phyloP scores from a whole-genome alignment of 768 basidiomycete genomes.

The Hemileccinum rubropunctum region DNA sequence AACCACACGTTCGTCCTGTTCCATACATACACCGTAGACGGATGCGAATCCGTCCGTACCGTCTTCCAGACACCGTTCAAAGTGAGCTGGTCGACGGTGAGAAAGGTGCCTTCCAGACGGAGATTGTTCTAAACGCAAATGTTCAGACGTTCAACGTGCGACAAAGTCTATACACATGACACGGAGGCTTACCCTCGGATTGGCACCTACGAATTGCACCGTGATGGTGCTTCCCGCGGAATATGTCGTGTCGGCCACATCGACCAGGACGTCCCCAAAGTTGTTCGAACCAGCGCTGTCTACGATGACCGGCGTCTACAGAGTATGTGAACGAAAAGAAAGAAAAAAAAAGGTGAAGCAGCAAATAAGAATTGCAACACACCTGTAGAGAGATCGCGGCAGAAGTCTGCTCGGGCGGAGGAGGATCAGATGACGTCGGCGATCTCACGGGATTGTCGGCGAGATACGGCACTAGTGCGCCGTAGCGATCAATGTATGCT shows the following conservation, averaged over 20 bases:
- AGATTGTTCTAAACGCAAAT: constrained; percentile 91
- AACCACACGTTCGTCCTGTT: constrained; percentile 51
- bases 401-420: constrained; percentile 61
- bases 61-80: constrained; percentile 48
- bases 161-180: not conserved
- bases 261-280: constrained; percentile 60
- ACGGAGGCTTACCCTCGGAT: constrained; percentile 57
- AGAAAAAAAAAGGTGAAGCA: not conserved
- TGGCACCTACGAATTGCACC: constrained; percentile 70
- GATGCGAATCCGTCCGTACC: constrained; percentile 74
- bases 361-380: not conserved
- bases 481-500: constrained; percentile 76
- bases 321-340: not conserved
- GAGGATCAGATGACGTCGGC: constrained; percentile 54
- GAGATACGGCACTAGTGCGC: constrained; percentile 61
- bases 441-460: constrained; percentile 43
- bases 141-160: not conserved
- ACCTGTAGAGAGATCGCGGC: constrained; percentile 70
- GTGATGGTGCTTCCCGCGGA: constrained; percentile 54
- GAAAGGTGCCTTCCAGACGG: constrained; percentile 68
- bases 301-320: constrained; percentile 58
- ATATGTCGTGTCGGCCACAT: constrained; percentile 54
- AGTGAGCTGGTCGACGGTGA: constrained; percentile 56
- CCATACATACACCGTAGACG: constrained; percentile 72
- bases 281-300: constrained; percentile 53